phyloP scores from a whole-genome alignment of 106 monocot species.

The Alisma plantagoaquatica region DNA sequence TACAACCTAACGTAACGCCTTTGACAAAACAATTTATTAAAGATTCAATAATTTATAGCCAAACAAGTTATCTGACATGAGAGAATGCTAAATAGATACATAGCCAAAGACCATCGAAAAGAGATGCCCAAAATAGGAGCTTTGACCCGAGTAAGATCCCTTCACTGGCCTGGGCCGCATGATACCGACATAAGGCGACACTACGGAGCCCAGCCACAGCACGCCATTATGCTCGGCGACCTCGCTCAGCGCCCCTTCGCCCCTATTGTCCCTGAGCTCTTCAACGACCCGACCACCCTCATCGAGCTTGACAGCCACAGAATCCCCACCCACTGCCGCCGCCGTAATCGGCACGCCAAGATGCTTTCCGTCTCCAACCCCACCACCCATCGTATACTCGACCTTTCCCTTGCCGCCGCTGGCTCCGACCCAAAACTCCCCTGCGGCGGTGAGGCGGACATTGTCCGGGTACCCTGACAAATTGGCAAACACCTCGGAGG shows the following conservation, averaged over 20 bases:
- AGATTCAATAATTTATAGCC: too few species aligned
- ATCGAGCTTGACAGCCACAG: conserved; percentile 34
- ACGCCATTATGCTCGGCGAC: conserved; percentile 38
- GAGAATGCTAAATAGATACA: too few species aligned
- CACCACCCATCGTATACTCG: conserved; percentile 52
- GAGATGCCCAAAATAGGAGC: too few species aligned
- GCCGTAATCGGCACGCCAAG: neutral
- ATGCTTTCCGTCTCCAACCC: conserved; percentile 20
- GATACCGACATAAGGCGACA: conserved; percentile 19
- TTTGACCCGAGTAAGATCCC: too few species aligned
- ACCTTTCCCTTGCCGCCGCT: conserved; percentile 39
- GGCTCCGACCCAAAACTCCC: too few species aligned
- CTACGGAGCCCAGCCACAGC: conserved; percentile 53
- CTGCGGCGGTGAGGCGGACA: too few species aligned
- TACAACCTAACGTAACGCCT: too few species aligned
- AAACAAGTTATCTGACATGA: too few species aligned
- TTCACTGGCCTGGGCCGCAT: too few species aligned
- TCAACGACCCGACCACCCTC: conserved; percentile 44
- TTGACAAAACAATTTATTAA: too few species aligned
- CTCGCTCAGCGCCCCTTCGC: conserved; percentile 33
- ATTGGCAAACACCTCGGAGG: conserved; percentile 20
- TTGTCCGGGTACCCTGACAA: conserved; percentile 63
- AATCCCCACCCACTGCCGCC: conserved; percentile 1
- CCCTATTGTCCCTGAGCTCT: conserved; percentile 11
- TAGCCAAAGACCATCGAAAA: too few species aligned